Percentiles rank a stretch among this genome's conserved stretches.
These are phyloP conservation scores for Trametes meyenii DNA, from an alignment of 768 basidiomycete species.

Conservation along the genomic window DNA sequence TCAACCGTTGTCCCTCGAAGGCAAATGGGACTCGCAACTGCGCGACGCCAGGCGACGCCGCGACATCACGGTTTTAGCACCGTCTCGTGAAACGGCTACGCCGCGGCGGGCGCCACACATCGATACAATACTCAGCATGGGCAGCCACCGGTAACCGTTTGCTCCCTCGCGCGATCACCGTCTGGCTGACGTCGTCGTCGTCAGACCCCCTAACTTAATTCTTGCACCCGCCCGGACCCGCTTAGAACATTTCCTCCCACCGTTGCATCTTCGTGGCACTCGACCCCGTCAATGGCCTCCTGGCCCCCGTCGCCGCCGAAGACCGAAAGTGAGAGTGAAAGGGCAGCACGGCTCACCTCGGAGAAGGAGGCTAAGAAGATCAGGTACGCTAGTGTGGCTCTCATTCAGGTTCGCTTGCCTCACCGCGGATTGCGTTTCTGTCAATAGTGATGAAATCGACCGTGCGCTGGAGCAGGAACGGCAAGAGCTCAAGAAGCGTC, in stretches of 20 bases:
- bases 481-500: conserved; percentile 41
- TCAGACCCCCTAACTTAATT: neutral
- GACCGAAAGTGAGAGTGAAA: conserved; percentile 45
- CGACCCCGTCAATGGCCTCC: conserved; percentile 7
- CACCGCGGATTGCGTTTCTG: conserved; percentile 28
- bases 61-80: conserved; percentile 9
- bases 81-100: conserved; percentile 16
- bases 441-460: conserved; percentile 57
- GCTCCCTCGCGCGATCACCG: neutral
- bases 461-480: conserved; percentile 50
- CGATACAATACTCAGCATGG: conserved; percentile 8
- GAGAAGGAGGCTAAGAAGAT: conserved; percentile 47
- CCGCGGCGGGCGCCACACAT: conserved; percentile 16
- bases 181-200: conserved; percentile 2
- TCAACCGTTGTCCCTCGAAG: conserved; percentile 18
- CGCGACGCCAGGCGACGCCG: conserved; percentile 17
- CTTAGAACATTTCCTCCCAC: neutral
- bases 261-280: neutral
- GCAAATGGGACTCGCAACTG: conserved; percentile 13
- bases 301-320: conserved; percentile 36
- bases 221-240: neutral
- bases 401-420: neutral
- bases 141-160: neutral
- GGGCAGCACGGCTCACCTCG: conserved; percentile 38
- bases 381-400: conserved; percentile 9